Evolutionary conservation across 148 eudicot species (phyloP), one percentile per base, ranked within the genome.

Genomic region (Pharnaceum exiguum): DNA sequence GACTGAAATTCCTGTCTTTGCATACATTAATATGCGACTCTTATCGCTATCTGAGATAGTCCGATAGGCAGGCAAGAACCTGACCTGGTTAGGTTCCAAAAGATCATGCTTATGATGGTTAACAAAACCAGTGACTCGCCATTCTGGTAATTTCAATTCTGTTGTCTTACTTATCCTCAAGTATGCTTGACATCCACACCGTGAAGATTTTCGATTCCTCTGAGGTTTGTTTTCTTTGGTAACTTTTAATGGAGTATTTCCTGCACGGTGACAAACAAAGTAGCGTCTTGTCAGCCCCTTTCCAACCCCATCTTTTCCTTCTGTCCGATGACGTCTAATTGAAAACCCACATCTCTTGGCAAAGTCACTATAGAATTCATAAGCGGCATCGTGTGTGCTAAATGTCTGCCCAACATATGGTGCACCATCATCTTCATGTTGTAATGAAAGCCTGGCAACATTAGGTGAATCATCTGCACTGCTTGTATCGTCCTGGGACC

Each of bases 221-320:
- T 87, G 97, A 32, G 94, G 87, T 63, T 87, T 91, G 42, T 70
- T 80, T 25, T 79, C 94, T 33, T 52, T 81, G 16, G 82, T 69
- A 13, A 77, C 60, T 59, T 91, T 91, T n/a, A 63, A 71, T 3
- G 97, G 96, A 12, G 96, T 87, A 62, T 87, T 87, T 8, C 97
- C 97, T 19, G 97, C 97, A 60, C 96, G 93, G 59, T 91, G 97
- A 66, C 97, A 91, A 36, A 91, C 97, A 67, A 91, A 91, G 60
- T 91, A 91, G 15, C 96, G 85, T 47, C 97, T 85, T 5, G 83
- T 87, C 26, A 91, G 89, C 54, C 97, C 97, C 75, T 87, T 91
- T 7, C 97, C 97, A 61, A 91, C 79, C 12, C 97, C 97, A 60
- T 84, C 96, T 67, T 87, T 91, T 32, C 97, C 97, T 71, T 91